Evolutionary conservation across 345 rosid genomes (phyloP).

Genomic region (Iberis pinnata): DNA sequence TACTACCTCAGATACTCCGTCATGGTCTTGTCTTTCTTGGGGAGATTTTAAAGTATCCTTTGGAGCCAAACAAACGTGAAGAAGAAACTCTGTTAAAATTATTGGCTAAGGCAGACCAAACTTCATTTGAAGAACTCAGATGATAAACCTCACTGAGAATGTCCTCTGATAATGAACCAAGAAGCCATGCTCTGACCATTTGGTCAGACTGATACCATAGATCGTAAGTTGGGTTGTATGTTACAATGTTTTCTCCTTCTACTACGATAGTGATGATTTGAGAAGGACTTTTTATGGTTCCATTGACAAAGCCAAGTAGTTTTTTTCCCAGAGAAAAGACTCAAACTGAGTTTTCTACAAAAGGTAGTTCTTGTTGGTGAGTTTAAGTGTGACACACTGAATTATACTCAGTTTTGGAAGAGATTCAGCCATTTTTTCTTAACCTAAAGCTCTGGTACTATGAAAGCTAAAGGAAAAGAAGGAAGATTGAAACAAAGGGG

Average conservation of each 20-base stretch:
- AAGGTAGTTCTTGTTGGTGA: neutral
- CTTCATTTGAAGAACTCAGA: neutral
- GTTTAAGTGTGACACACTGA: neutral
- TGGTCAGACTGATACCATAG: neutral
- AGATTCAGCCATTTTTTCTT: neutral
- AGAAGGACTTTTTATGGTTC: neutral
- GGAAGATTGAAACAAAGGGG: too few species aligned
- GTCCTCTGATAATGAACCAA: neutral
- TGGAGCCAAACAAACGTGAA: neutral
- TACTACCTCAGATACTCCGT: neutral
- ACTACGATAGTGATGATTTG: neutral
- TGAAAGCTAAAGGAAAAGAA: too few species aligned
- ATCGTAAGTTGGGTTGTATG: too few species aligned
- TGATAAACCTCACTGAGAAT: neutral
- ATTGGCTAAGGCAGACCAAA: neutral
- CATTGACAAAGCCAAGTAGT: neutral
- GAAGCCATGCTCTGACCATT: neutral
- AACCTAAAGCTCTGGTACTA: neutral
- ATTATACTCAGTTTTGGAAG: neutral
- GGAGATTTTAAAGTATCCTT: neutral
- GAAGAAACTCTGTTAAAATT: neutral
- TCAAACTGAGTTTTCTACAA: neutral
- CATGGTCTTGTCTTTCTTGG: neutral
- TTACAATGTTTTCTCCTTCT: too few species aligned
- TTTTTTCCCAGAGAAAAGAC: neutral